Conservation (phyloP, 257 asterid species). For the Nicotiana sylvestris region DNA sequence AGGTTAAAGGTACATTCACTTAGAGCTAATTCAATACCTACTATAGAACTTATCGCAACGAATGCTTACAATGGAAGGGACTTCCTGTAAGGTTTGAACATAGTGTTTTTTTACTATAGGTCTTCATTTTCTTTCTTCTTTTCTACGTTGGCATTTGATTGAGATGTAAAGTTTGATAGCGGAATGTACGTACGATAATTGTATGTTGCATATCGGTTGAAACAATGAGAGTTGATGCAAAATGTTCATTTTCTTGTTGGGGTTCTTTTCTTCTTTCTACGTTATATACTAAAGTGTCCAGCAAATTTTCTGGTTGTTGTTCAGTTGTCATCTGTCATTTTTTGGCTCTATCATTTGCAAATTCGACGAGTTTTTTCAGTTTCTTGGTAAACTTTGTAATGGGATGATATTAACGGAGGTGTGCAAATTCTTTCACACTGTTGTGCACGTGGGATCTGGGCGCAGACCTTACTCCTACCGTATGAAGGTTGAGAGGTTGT, state of each 20-base stretch:
- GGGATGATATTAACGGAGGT: not conserved
- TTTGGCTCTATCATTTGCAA: constrained; percentile 13
- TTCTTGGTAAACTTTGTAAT: not conserved
- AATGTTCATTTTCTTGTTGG: constrained; percentile 5
- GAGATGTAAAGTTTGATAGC: constrained; percentile 41
- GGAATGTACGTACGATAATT: constrained; percentile 25
- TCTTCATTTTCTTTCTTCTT: constrained; percentile 15
- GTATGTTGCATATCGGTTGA: constrained; percentile 25
- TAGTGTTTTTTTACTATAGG: constrained; percentile 35
- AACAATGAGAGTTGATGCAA: constrained; percentile 3
- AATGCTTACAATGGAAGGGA: constrained; percentile 21
- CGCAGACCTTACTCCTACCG: too few relatives aligned
- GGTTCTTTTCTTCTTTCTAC: not conserved
- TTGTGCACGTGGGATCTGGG: not conserved
- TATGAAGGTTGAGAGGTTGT: too few relatives aligned
- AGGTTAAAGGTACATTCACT: constrained; percentile 30
- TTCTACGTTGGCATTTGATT: constrained; percentile 34
- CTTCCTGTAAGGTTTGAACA: constrained; percentile 41
- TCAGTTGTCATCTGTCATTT: not conserved
- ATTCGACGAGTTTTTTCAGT: not conserved
- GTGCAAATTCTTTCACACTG: not conserved
- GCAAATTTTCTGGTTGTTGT: constrained; percentile 7
- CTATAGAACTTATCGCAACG: constrained; percentile 29
- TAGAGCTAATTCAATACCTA: constrained; percentile 26
- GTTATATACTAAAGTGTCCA: not conserved